These are phyloP conservation scores for Penicillium crustosum DNA, from an alignment of 2,329 filamentous ascomycete genomes.

Conservation along the genomic window DNA sequence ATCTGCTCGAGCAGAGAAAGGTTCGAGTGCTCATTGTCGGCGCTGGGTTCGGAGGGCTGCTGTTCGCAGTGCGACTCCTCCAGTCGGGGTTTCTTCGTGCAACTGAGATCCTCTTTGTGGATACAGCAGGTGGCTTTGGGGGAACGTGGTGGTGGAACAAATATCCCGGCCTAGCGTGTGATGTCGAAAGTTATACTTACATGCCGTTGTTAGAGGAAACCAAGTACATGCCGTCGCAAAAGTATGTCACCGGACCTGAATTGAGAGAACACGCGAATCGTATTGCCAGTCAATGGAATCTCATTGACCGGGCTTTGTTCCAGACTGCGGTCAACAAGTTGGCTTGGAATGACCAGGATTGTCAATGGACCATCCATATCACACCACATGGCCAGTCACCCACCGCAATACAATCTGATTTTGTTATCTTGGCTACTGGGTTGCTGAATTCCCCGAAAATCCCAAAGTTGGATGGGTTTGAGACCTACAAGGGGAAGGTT, in stretches of 20 bases:
- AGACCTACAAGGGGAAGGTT: constrained; percentile 21
- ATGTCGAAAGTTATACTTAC: constrained; percentile 62
- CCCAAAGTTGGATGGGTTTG: constrained; percentile 22
- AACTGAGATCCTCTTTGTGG: constrained; percentile 13
- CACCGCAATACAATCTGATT: constrained; percentile 37
- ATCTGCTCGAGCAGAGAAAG: neutral
- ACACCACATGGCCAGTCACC: constrained; percentile 19
- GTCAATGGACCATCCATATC: constrained; percentile 34
- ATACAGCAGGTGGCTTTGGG: constrained; percentile 49
- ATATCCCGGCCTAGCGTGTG: constrained; percentile 54
- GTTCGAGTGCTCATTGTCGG: constrained; percentile 40
- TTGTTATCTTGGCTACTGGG: constrained; percentile 40
- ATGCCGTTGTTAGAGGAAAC: constrained; percentile 62
- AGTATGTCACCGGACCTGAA: constrained; percentile 49
- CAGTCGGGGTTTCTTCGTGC: constrained; percentile 34
- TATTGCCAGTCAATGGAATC: constrained; percentile 47
- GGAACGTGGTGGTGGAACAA: constrained; percentile 53
- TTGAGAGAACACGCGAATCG: constrained; percentile 49
- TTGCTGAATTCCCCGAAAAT: constrained; percentile 22
- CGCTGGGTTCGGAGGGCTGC: constrained; percentile 47
- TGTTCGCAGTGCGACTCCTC: constrained; percentile 43
- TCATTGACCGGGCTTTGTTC: constrained; percentile 49
- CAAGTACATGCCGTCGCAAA: constrained; percentile 57
- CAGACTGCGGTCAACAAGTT: constrained; percentile 45
- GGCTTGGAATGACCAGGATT: constrained; percentile 49